phyloP scores from a whole-genome alignment of 1,284 basidiomycete genomes.

The Malassezia psittaci region DNA sequence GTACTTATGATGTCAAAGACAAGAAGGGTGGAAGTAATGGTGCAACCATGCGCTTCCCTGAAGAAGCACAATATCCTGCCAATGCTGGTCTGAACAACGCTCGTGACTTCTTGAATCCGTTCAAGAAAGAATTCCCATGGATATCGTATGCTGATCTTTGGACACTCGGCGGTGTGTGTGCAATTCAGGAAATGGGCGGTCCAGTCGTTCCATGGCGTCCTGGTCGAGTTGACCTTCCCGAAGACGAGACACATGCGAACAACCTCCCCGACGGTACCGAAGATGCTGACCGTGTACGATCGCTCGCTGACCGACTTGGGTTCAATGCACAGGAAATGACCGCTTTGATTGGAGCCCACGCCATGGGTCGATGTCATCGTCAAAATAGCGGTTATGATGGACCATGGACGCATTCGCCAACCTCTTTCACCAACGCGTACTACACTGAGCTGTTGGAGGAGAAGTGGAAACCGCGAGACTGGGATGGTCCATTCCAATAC shows the following conservation, averaged over 20 bases:
- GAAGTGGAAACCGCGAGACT: conserved; percentile 57
- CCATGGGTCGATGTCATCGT: conserved; percentile 49
- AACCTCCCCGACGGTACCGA: conserved; percentile 52
- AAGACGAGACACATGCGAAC: conserved; percentile 46
- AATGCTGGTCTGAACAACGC: conserved; percentile 52
- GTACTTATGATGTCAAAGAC: conserved; percentile 44
- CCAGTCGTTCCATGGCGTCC: conserved; percentile 50
- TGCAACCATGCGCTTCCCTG: conserved; percentile 49
- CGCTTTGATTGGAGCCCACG: conserved; percentile 54
- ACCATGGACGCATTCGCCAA: conserved; percentile 45
- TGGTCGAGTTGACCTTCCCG: conserved; percentile 51
- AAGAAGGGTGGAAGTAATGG: conserved; percentile 54
- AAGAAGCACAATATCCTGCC: conserved; percentile 48
- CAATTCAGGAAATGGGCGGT: conserved; percentile 53
- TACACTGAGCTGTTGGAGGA: conserved; percentile 50
- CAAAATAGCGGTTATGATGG: conserved; percentile 43
- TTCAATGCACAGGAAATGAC: conserved; percentile 55
- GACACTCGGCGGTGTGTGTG: conserved; percentile 51
- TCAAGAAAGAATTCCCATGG: conserved; percentile 53
- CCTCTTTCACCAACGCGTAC: conserved; percentile 42
- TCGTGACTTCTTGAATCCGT: conserved; percentile 52
- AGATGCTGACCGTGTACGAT: conserved; percentile 51
- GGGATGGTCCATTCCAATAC: conserved; percentile 84
- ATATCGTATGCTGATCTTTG: conserved; percentile 52
- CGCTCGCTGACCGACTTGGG: conserved; percentile 54